Base-by-base conservation (phyloP, 2,329 filamentous ascomycete species). In the Trichoderma polysporum region DNA sequence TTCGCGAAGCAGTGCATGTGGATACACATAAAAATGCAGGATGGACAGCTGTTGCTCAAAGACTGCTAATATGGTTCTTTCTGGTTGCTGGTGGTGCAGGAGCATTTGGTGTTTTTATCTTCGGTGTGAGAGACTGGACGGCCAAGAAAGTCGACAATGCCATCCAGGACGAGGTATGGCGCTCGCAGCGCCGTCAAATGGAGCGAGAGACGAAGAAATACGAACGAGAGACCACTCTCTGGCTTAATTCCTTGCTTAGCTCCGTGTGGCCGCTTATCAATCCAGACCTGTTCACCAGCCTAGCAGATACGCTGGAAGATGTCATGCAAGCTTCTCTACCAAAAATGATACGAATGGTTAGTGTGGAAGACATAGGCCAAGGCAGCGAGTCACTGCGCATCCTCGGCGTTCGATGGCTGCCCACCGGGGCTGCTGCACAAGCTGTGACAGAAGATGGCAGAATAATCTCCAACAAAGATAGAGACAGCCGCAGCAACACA, bases 321-420 rank as follows among this genome's bases (percentile, higher is more conserved):
- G 88, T 93, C 56, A 93, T 93, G 91, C 91, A 93, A 78, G 90
- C 90, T 2, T 91, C 88, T 9, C 78, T 92, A 19, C 90, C 91
- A 0, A 87, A 84, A 66, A 76, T 90, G 39, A 83, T 92, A 35
- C 86, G 90, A 56, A 92, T 92, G 90, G 88, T 92, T 50, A 89
- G 88, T 62, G 86, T 92, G 8, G 90, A 92, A 57, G 90, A 93
- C 69, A 85, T 93, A 67, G 90, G 90, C 0, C 90, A 93, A 76
- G 91, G 91, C 8, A 91, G 86, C 68, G 90, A 92, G 73, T 83
- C 88, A 0, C 73, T 93, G 41, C 85, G 90, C 1, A 89, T 93
- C 66, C 82, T 93, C 1, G 90, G 91, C 3, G 79, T 93, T 41
- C 83, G 88, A 59, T 92, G 90, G 88, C 80, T 93, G 2, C 90